phyloP scores from a whole-genome alignment of 2,329 filamentous ascomycete species.

The Curvularia sp. region DNA sequence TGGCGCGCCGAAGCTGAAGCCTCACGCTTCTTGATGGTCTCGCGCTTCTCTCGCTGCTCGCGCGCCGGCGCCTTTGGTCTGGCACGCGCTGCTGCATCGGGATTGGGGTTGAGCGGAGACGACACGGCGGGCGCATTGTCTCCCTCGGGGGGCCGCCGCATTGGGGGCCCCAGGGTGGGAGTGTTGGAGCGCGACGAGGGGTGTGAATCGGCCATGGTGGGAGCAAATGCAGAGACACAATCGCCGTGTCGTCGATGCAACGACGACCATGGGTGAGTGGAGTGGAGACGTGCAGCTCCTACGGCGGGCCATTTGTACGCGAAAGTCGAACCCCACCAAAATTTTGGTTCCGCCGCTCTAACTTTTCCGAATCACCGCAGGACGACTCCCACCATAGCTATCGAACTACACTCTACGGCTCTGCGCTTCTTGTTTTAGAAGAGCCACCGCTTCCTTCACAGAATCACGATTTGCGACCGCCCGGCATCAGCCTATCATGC shows the following conservation, averaged over 20 bases:
- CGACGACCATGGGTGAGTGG: slow-evolving; percentile 8
- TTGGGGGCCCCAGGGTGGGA: slow-evolving; percentile 54
- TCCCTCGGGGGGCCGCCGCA: slow-evolving; percentile 72
- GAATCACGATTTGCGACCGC: neutral
- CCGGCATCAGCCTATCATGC: slow-evolving; percentile 63
- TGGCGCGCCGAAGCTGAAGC: slow-evolving; percentile 51
- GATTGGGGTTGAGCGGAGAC: slow-evolving; percentile 74
- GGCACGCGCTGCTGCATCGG: slow-evolving; percentile 56
- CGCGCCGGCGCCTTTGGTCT: slow-evolving; percentile 51
- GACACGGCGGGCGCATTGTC: slow-evolving; percentile 74
- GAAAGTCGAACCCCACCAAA: slow-evolving; percentile 24
- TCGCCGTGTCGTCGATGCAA: slow-evolving; percentile 9
- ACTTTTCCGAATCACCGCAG: slow-evolving; percentile 15
- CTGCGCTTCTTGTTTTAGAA: neutral
- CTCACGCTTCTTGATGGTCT: slow-evolving; percentile 63
- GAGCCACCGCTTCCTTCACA: too few species aligned
- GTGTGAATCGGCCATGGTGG: slow-evolving; percentile 47
- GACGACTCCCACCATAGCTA: neutral
- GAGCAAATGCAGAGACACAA: slow-evolving; percentile 9
- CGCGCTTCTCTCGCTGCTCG: slow-evolving; percentile 60
- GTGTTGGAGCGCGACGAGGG: slow-evolving; percentile 48
- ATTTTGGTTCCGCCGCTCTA: slow-evolving; percentile 20
- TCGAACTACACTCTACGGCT: neutral
- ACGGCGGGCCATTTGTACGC: slow-evolving; percentile 25
- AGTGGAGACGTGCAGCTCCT: slow-evolving; percentile 19